Base-by-base conservation (phyloP, 2,329 filamentous ascomycete species). In the Conoideocrella luteorostrata region DNA sequence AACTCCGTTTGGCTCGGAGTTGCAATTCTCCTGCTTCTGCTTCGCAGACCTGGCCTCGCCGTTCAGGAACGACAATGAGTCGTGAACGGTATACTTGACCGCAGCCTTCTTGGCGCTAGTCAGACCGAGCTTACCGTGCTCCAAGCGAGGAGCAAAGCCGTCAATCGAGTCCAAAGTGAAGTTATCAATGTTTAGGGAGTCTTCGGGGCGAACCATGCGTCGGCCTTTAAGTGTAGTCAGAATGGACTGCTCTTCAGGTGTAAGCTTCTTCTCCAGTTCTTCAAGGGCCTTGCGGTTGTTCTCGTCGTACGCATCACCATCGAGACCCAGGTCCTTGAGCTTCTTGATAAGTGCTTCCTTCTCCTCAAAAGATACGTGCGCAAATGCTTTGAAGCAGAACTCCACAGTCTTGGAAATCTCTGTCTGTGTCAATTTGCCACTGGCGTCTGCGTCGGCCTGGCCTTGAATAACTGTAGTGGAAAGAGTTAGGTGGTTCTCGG, bases 391-490 rank as follows among this genome's bases (percentile, higher is more conserved):
- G 40, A 57, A 46, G 47, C 60, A 60, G 46, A 66, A 65, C 15
- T 63, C 54, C 21, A 64, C 43, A 4, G 56, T 55, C 49, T 63
- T 58, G 37, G 50, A 52, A 12, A 63, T 50, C 13, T 62, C 56
- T 18, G 49, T 39, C 45, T 60, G 54, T 3, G 62, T 54, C 36
- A 63, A 47, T 29, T 60, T 57, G 20, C 43, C 47, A 11, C 18
- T 39, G 26, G 46, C 46, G 12, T 55, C 47, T n/a, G 52, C 48
- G 36, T 65, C 62, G 20, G 52, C 63, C 1, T 56, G 57, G 5
- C 64, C 64, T 45, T 67, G 63, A 37, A 68, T 68, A 45, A 67
- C 64, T 66, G 30, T 23, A 13, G 29, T 47, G 15, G 18, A n/a
- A 21, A 34, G 12, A 18, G 7, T 6, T 40, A n/a, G n/a, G n/a